Evolutionary conservation across 495 filamentous ascomycete genomes (phyloP).

Genomic region (Pyrenopolyporus hunteri): DNA sequence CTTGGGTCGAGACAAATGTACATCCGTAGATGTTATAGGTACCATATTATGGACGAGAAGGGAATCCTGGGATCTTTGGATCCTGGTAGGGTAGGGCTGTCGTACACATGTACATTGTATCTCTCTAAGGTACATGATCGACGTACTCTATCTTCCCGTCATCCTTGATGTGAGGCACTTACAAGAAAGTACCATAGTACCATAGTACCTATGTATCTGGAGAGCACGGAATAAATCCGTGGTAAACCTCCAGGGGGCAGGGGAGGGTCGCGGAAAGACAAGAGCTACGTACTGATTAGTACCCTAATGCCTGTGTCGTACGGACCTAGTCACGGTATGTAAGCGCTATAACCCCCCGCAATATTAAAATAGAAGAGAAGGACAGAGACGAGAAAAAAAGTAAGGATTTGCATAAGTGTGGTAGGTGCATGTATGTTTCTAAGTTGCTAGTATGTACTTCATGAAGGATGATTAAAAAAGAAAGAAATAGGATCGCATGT

Average conservation of each 20-base stretch:
- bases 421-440: neutral
- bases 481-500: neutral
- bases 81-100: too few relatives aligned
- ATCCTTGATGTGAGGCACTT: too few relatives aligned
- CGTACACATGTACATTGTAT: too few relatives aligned
- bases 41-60: neutral
- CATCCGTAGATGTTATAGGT: neutral
- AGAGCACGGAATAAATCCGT: slow-evolving; percentile 28
- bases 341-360: slow-evolving; percentile 6
- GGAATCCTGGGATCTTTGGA: too few relatives aligned
- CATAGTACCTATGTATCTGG: too few relatives aligned
- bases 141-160: too few relatives aligned
- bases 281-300: too few relatives aligned
- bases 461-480: neutral
- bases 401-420: neutral
- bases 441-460: neutral
- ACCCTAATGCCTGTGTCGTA: too few relatives aligned
- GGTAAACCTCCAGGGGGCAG: neutral
- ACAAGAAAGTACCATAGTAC: too few relatives aligned
- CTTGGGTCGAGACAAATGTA: neutral
- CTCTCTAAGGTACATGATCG: too few relatives aligned
- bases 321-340: too few relatives aligned
- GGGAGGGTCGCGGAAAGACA: too few relatives aligned
- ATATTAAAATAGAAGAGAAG: slow-evolving; percentile 5
- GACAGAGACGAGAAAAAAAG: neutral